A percentile compares a stretch with the other conserved stretches of the same genome.
Evolutionary conservation across 257 asterid genomes (phyloP).

Genomic region (Apocynum venetum): DNA sequence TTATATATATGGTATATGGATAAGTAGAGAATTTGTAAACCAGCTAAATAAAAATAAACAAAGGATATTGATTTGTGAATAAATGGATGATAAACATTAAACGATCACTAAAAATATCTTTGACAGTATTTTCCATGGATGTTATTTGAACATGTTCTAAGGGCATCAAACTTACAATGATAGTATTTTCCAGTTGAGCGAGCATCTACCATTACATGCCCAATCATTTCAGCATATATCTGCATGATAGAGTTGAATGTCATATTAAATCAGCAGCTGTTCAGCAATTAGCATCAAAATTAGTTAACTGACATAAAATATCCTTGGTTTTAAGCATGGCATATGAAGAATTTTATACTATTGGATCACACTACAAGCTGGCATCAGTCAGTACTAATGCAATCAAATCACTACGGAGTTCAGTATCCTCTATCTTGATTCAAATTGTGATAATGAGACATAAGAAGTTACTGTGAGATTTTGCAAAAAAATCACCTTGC

Average conservation of each 20-base stretch:
- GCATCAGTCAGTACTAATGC: neutral
- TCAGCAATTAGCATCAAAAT: neutral
- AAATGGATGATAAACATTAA: neutral
- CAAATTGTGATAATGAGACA: neutral
- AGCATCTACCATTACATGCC: constrained; percentile 88
- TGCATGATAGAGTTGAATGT: constrained; percentile 27
- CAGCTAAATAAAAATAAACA: neutral
- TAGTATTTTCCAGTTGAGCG: constrained; percentile 99
- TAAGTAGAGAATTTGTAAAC: neutral
- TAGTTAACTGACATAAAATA: neutral
- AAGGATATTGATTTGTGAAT: neutral
- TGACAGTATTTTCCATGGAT: neutral
- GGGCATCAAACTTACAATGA: constrained; percentile 60
- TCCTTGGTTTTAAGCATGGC: neutral
- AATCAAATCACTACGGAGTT: neutral
- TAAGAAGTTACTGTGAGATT: neutral
- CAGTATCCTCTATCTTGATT: neutral
- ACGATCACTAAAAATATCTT: neutral
- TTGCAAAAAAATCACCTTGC: constrained; percentile 65
- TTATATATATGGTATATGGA: neutral
- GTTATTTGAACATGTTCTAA: neutral
- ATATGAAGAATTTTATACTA: neutral
- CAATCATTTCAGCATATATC: constrained; percentile 98
- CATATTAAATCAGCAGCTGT: neutral
- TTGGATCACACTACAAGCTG: neutral